Evolutionary conservation across 2,329 filamentous ascomycete genomes (phyloP), one percentile per base, ranked within the genome.

Genomic region (Aspergillus nomiae): DNA sequence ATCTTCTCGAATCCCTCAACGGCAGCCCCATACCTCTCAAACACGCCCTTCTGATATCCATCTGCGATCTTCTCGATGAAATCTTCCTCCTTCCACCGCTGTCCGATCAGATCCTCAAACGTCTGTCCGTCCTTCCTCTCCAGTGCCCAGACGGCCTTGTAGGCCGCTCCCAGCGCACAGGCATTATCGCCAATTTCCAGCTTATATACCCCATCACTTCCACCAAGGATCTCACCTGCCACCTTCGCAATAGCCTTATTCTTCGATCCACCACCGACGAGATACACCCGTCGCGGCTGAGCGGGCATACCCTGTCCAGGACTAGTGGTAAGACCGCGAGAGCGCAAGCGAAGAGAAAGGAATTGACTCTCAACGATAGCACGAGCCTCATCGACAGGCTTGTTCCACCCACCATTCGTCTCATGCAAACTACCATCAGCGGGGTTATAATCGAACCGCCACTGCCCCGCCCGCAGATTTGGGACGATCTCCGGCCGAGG

Each of bases 171-270:
- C 16, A 98, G 81, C 12, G 94, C 95, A 79, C 95, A 99, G 3
- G 95, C 94, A 80, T 96, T 97, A 30, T 94, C 93, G 30, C 95
- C 94, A 6, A 98, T 92, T 74, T 98, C 94, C 16, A 99, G 87
- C 78, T 90, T 91, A 81, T 92, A 99, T 30, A 98, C 92, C 28
- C 95, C 95, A 66, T 98, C 95, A 2, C 85, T 86, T 38, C 92
- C 92, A 58, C 95, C 95, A 2, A 99, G 86, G 3, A 98, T 92
- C 72, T 97, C 89, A 30, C 93, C 94, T 4, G 94, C 86, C 55
- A 96, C 88, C 63, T 89, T 85, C 7, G 93, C 92, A 71, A 98
- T 97, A 56, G 94, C 93, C 4, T 90, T 88, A 83, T 98, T 99
- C 59, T 91, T 86, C 38, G 91, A 93, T 16, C 94, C 95, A 62